Evolutionary conservation across 2,329 filamentous ascomycete genomes (phyloP), one percentile per base, ranked within the genome.

Genomic region (Sporothrix pallida): DNA sequence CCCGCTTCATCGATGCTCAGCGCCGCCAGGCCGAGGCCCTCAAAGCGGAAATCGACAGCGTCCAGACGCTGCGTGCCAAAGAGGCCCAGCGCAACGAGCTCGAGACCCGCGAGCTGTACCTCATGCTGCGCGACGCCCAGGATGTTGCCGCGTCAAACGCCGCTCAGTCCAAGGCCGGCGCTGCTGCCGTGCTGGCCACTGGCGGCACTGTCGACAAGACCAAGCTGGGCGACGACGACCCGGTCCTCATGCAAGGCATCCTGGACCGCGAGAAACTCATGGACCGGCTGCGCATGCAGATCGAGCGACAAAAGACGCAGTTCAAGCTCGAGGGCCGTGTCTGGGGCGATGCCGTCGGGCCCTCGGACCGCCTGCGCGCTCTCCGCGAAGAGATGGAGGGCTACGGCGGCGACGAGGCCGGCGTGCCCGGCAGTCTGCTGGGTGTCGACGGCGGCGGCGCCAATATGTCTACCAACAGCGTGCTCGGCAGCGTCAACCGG

Each of bases 91-190:
- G 96, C 71, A 97, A 97, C 79, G 96, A 99, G 83, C 86, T 99
- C 44, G 96, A 99, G 83, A 98, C 95, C 1, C 89, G 96, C 84
- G 96, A 99, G 83, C 85, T 99, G 26, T 99, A 98, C 82, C 91
- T 99, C 73, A 99, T 99, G 96, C 91, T 99, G 76, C 91, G 95
- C 75, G 96, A 99, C 82, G 95, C 96, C 52, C 95, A 98, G 82
- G 95, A 99, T 79, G 94, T 98, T 77, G 95, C 95, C 63, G 95
- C 94, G 31, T 94, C 95, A 3, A 93, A 93, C 78, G 93, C 94
- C 72, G 83, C 83, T 0, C 84, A 84, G 76, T 56, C 62, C 56
- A 76, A 75, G 71, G 70, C 73, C 48, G 52, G 54, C 12, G 73
- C 65, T 1, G 72, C 67, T 1, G 71, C 62, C 8, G 70, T 71